Percentiles rank a stretch among this genome's conserved stretches.
These are phyloP conservation scores for Passiflora organensis DNA, from an alignment of 345 rosid species.

Conservation along the genomic window DNA sequence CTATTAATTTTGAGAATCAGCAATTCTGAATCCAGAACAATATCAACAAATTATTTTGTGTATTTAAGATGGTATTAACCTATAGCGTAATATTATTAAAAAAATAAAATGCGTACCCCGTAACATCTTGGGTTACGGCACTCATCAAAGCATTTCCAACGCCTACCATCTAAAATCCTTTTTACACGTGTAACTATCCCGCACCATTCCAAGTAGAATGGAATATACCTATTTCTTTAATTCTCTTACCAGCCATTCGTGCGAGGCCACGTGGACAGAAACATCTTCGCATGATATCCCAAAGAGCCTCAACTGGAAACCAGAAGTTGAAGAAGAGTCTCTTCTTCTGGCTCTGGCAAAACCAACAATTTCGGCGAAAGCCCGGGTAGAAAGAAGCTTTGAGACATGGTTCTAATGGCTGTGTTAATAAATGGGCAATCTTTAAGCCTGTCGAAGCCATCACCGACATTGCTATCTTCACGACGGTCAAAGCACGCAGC, in stretches of 20 bases:
- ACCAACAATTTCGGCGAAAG: background rate
- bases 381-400: background rate
- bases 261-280: constrained; percentile 9
- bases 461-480: constrained; percentile 11
- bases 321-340: background rate
- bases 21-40: no score
- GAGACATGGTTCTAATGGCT: constrained; percentile 32
- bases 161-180: no score
- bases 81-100: no score
- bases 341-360: background rate
- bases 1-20: no score
- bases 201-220: background rate
- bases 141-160: no score
- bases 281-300: background rate
- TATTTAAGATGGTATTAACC: no score
- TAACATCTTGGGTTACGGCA: no score
- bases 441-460: constrained; percentile 25
- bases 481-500: constrained; percentile 9
- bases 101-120: no score
- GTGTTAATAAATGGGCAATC: constrained; percentile 24
- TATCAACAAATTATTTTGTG: no score
- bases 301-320: background rate
- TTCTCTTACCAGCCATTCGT: constrained; percentile 10
- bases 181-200: no score
- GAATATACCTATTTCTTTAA: background rate